A percentile compares a stretch with the other conserved stretches of the same genome.
phyloP scores from a whole-genome alignment of 1,139 yeast species.

The Nadsonia commutata region DNA sequence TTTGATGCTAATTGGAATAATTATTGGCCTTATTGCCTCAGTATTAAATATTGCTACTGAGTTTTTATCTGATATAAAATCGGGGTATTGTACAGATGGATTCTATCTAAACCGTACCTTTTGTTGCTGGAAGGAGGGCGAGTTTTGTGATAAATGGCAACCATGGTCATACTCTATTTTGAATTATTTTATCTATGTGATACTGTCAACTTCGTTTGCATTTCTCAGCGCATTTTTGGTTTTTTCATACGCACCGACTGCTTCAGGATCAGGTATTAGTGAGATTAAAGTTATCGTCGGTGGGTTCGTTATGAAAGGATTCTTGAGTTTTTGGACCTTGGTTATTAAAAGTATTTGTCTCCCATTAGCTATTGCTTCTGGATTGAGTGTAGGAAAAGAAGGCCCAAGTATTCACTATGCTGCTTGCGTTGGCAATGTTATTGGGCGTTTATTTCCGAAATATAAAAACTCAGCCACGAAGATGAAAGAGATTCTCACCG shows the following conservation, averaged over 20 bases:
- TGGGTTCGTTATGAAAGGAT: constrained; percentile 73
- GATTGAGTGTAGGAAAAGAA: constrained; percentile 69
- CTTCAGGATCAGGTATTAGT: constrained; percentile 95
- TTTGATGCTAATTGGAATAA: constrained; percentile 55
- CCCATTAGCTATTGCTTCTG: constrained; percentile 77
- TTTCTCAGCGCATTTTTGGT: constrained; percentile 55
- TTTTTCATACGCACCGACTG: constrained; percentile 62
- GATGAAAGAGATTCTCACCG: constrained; percentile 47
- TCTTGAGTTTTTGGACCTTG: constrained; percentile 60
- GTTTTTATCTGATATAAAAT: constrained; percentile 64
- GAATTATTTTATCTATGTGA: constrained; percentile 46
- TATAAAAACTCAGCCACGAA: constrained; percentile 26
- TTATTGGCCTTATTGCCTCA: constrained; percentile 75
- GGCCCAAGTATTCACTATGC: constrained; percentile 84
- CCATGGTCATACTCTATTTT: constrained; percentile 24
- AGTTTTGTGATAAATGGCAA: constrained; percentile 24
- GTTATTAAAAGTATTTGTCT: constrained; percentile 63
- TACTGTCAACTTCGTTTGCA: constrained; percentile 48
- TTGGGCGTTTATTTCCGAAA: constrained; percentile 41
- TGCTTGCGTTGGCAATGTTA: constrained; percentile 60
- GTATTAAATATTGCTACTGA: constrained; percentile 68
- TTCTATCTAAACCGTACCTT: constrained; percentile 61
- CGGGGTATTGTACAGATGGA: constrained; percentile 60
- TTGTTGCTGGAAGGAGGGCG: constrained; percentile 56
- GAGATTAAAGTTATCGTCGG: constrained; percentile 92